Evolutionary conservation across 805 yeast genomes (phyloP).

Genomic region (Wickerhamiella brachini): DNA sequence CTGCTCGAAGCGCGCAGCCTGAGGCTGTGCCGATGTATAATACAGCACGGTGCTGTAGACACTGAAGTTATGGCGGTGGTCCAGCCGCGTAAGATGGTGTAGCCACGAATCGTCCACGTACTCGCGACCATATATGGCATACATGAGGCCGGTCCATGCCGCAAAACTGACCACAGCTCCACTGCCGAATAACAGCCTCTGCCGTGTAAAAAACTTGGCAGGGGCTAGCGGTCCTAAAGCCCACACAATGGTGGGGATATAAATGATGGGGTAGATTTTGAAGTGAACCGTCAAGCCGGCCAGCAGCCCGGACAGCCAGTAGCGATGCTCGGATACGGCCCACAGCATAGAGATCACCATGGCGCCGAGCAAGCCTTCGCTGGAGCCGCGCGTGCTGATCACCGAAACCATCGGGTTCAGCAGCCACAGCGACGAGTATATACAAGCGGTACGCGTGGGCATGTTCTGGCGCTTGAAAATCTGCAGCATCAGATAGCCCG

Average conservation of each 20-base stretch:
- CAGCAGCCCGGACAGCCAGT: conserved; percentile 31
- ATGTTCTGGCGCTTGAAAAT: conserved; percentile 25
- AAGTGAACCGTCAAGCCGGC: conserved; percentile 78
- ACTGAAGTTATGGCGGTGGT: conserved; percentile 92
- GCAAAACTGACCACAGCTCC: conserved; percentile 33
- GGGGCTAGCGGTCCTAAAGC: conserved; percentile 24
- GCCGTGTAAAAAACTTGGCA: conserved; percentile 26
- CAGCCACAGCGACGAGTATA: conserved; percentile 59
- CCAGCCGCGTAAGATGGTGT: conserved; percentile 71
- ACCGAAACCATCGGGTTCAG: conserved; percentile 91
- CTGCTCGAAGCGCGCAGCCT: conserved; percentile 16
- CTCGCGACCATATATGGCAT: conserved; percentile 53
- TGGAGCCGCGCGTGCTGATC: conserved; percentile 83
- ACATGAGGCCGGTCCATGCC: conserved; percentile 46
- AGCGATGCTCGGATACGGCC: conserved; percentile 30
- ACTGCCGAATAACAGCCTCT: conserved; percentile 31
- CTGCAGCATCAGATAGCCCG: conserved; percentile 51
- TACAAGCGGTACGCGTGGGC: conserved; percentile 25
- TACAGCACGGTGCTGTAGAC: conserved; percentile 61
- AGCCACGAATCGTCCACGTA: conserved; percentile 65
- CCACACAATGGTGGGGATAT: conserved; percentile 56
- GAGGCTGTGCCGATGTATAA: conserved; percentile 18
- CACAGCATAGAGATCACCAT: conserved; percentile 44
- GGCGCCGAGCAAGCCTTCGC: conserved; percentile 79
- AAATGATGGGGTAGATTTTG: conserved; percentile 84